A percentile compares a stretch with the other conserved stretches of the same genome.
Evolutionary conservation across 371 early-diverging fungal genomes (phyloP).

Genomic region (Rhizopus arrhizus): DNA sequence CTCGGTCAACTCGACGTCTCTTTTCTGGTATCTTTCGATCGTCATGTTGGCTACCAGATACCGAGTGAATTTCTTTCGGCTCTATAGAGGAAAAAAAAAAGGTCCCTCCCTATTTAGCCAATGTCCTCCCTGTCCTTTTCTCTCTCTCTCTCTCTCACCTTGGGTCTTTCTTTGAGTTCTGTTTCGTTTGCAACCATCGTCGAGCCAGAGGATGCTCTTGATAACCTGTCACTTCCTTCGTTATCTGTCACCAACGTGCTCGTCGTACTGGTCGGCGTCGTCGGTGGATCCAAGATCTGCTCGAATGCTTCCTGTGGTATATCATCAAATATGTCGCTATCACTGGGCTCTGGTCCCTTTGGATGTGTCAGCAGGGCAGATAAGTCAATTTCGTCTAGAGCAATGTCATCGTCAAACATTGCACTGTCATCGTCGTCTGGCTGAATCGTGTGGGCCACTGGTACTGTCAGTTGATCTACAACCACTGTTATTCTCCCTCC

Average conservation of each 20-base stretch:
- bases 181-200: too few relatives aligned
- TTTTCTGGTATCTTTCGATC: neutral
- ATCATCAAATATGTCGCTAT: conserved; percentile 15
- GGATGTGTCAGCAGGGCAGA: neutral
- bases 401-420: conserved; percentile 50
- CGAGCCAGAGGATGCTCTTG: too few relatives aligned
- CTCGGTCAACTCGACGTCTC: conserved; percentile 15
- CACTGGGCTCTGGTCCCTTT: neutral
- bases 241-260: neutral
- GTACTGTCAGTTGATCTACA: neutral
- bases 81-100: neutral
- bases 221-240: neutral
- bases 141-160: neutral
- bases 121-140: neutral
- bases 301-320: conserved; percentile 14
- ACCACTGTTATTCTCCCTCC: neutral
- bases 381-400: conserved; percentile 31
- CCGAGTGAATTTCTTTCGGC: conserved; percentile 14
- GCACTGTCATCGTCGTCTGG: conserved; percentile 34
- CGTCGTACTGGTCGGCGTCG: neutral
- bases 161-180: neutral
- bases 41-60: conserved; percentile 13
- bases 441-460: neutral
- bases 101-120: neutral
- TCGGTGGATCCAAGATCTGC: neutral